A percentile compares a stretch with the other conserved stretches of the same genome.
These are phyloP conservation scores for Psidium guajava DNA, from an alignment of 345 rosid genomes.

Conservation along the genomic window DNA sequence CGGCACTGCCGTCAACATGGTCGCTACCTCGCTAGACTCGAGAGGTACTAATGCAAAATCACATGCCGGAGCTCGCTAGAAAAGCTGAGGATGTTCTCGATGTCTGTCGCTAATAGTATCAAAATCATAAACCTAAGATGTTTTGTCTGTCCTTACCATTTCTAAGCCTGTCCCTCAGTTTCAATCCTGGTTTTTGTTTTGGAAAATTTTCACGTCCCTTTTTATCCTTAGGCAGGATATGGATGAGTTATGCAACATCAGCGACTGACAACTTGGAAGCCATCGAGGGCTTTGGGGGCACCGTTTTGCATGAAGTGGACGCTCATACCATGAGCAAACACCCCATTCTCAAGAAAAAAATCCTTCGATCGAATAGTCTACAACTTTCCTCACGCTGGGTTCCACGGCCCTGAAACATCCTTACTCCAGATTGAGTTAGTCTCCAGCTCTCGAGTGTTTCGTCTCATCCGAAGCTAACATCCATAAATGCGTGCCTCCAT, in stretches of 20 bases:
- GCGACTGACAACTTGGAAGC: slow-evolving; percentile 6
- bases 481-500: background rate
- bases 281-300: slow-evolving; percentile 8
- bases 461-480: background rate
- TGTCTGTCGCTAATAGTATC: too few species aligned
- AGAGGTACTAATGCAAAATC: background rate
- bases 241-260: background rate
- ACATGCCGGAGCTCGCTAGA: too few species aligned
- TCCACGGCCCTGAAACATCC: background rate
- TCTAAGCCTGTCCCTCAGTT: too few species aligned
- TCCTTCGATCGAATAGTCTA: slow-evolving; percentile 13
- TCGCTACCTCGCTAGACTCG: slow-evolving; percentile 35
- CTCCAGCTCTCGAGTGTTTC: background rate
- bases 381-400: slow-evolving; percentile 27
- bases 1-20: slow-evolving; percentile 33
- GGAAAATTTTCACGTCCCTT: too few species aligned
- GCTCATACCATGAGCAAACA: slow-evolving; percentile 11
- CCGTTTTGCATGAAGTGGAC: slow-evolving; percentile 20
- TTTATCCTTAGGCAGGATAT: background rate
- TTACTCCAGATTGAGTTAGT: background rate
- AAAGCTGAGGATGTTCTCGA: too few species aligned
- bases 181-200: too few species aligned
- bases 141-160: too few species aligned
- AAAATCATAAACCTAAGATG: too few species aligned
- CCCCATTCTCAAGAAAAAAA: background rate